A percentile compares a stretch with the other conserved stretches of the same genome.
Evolutionary conservation across 148 eudicot genomes (phyloP).

Genomic region (Cornus suecica): DNA sequence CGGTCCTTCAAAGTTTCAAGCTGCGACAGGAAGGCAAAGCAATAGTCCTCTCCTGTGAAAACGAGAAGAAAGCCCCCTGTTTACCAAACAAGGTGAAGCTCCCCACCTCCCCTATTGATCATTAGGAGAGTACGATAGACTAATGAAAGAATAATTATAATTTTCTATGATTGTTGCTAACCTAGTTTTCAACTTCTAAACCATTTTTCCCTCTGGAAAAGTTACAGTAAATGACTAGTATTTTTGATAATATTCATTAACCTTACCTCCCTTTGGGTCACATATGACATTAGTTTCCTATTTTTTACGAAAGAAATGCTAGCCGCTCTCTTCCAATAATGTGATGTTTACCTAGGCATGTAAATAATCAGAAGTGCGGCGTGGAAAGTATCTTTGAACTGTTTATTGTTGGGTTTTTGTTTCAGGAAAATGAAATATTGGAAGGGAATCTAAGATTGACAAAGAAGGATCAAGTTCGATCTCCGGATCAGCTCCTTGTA

Average conservation of each 20-base stretch:
- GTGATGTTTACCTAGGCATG: background rate
- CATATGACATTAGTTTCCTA: background rate
- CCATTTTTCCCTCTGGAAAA: too few relatives aligned
- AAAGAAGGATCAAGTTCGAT: constrained; percentile 29
- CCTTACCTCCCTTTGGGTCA: background rate
- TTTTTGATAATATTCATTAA: too few relatives aligned
- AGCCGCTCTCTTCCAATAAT: background rate
- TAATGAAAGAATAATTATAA: background rate
- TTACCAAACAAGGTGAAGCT: constrained; percentile 40
- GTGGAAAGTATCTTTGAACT: background rate
- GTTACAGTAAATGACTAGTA: too few relatives aligned
- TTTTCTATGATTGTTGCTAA: background rate
- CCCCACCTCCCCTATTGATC: background rate
- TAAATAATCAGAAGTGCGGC: background rate
- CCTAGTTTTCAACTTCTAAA: background rate
- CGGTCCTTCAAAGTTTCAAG: constrained; percentile 70
- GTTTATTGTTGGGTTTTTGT: background rate
- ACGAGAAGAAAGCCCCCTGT: constrained; percentile 22
- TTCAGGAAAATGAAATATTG: constrained; percentile 34
- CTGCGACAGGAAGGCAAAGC: constrained; percentile 54
- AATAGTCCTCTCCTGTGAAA: constrained; percentile 32
- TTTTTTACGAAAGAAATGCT: background rate
- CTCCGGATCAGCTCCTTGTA: constrained; percentile 32
- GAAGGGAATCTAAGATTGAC: constrained; percentile 28
- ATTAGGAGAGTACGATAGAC: background rate